Conservation (phyloP, 495 filamentous ascomycete species). For the Xylaria flabelliformis region DNA sequence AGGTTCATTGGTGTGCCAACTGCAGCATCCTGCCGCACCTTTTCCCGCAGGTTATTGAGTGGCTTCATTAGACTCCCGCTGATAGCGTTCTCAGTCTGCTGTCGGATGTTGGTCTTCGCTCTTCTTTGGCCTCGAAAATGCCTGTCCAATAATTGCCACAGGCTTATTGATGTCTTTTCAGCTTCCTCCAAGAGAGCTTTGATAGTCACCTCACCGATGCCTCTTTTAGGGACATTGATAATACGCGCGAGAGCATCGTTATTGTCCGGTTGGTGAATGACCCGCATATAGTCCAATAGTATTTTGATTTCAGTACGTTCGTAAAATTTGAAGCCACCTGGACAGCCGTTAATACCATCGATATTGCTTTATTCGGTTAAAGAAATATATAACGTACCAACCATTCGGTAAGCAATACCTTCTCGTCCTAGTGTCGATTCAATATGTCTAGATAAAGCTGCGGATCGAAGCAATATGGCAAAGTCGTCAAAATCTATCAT, state of each 20-base stretch:
- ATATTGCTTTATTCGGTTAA: background rate
- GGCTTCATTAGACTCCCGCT: constrained; percentile 52
- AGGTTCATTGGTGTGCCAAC: constrained; percentile 53
- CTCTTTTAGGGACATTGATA: constrained; percentile 82
- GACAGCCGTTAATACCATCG: constrained; percentile 11
- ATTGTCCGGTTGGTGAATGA: constrained; percentile 84
- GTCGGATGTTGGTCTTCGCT: constrained; percentile 71
- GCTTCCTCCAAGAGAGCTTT: constrained; percentile 75
- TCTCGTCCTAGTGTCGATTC: constrained; percentile 84
- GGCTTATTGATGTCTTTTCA: constrained; percentile 67
- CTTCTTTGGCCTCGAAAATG: constrained; percentile 72
- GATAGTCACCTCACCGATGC: constrained; percentile 82
- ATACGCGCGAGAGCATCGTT: constrained; percentile 87
- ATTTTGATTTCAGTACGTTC: constrained; percentile 91
- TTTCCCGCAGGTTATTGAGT: constrained; percentile 67
- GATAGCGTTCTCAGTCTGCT: constrained; percentile 65
- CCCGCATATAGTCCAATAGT: constrained; percentile 85
- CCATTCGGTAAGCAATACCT: constrained; percentile 92
- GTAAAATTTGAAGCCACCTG: constrained; percentile 82
- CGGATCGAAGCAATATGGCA: constrained; percentile 85
- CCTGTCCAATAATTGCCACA: constrained; percentile 77
- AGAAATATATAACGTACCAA: constrained; percentile 58
- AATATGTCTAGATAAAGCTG: constrained; percentile 80
- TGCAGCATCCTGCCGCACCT: constrained; percentile 56
- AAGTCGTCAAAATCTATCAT: constrained; percentile 79